Evolutionary conservation across 495 filamentous ascomycete genomes (phyloP), one percentile per base, ranked within the genome.

Genomic region (Penicillium samsonianum): DNA sequence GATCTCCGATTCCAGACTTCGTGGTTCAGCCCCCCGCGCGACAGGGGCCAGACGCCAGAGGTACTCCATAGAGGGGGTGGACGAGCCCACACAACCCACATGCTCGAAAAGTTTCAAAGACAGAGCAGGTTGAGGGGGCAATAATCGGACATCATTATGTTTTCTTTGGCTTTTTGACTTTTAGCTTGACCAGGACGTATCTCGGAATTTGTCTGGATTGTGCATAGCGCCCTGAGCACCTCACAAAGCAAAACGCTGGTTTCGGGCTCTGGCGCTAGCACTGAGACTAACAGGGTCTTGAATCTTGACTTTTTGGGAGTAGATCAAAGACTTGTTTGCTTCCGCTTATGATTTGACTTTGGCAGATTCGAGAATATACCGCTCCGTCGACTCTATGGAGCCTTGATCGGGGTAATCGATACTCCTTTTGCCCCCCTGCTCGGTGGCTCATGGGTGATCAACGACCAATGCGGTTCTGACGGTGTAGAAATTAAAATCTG

Each of bases 1-100:
- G 41, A 38, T 55, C 31, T 31, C 28, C n/a, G 42, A 40, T 38
- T 55, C 42, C 30, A 55, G 52, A 47, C 52, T 42, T 10, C 19
- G 52, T 55, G 31, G 22, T 30, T 47, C 31, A 55, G 22, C 52
- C 20, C 51, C 51, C 28, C 51, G n/a, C 38, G 49, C 51, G 51
- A 42, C 41, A 54, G 51, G 51, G 51, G 41, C 41, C 51, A 54
- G 45, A 35, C 11, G 12, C 12, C 25, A 43, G 38, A 17, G 7
- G 6, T 37, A 16, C 35, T n/a, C 35, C 16, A 20, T 12, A 38
- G 40, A 17, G 10, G 50, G 50, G 50, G 50, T 12, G 26, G 23
- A 35, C n/a, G 23, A 33, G 44, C 19, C 38, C 51, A 53, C 40
- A 44, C 23, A 25, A 25, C 14, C 38, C 37, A 51, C 20, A 26